These are phyloP conservation scores for Zostera marina DNA, from an alignment of 116 monocot genomes.

Conservation along the genomic window DNA sequence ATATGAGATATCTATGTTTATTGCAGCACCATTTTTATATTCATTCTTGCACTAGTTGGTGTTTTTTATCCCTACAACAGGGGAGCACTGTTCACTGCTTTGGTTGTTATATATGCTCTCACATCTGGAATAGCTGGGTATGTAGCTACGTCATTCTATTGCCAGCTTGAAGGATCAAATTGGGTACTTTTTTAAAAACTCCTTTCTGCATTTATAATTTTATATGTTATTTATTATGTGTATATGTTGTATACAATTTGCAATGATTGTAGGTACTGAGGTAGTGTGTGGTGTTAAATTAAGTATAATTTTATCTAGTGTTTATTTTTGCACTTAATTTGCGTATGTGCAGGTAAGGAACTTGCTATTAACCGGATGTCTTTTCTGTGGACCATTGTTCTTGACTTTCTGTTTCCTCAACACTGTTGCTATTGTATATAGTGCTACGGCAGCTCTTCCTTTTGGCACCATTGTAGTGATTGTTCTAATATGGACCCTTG, in stretches of 20 bases:
- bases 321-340: background rate
- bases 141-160: constrained; percentile 63
- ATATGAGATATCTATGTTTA: background rate
- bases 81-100: constrained; percentile 73
- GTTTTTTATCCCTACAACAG: constrained; percentile 82
- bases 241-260: too few species aligned
- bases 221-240: too few species aligned
- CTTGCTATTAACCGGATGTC: constrained; percentile 40
- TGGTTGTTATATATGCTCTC: constrained; percentile 82
- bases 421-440: constrained; percentile 46
- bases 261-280: too few species aligned
- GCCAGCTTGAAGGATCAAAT: constrained; percentile 74
- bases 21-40: constrained; percentile 61
- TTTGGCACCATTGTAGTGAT: constrained; percentile 69
- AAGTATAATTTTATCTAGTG: too few species aligned
- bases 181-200: constrained; percentile 30
- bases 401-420: constrained; percentile 55
- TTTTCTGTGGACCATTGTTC: constrained; percentile 59
- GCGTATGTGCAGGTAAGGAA: constrained; percentile 35
- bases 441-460: constrained; percentile 51
- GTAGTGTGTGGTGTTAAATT: too few species aligned
- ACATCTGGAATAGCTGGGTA: constrained; percentile 85
- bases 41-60: constrained; percentile 58
- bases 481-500: constrained; percentile 66
- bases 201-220: background rate